phyloP scores from a whole-genome alignment of 1,139 yeast genomes.

The Scheffersomyces cryptocercus region DNA sequence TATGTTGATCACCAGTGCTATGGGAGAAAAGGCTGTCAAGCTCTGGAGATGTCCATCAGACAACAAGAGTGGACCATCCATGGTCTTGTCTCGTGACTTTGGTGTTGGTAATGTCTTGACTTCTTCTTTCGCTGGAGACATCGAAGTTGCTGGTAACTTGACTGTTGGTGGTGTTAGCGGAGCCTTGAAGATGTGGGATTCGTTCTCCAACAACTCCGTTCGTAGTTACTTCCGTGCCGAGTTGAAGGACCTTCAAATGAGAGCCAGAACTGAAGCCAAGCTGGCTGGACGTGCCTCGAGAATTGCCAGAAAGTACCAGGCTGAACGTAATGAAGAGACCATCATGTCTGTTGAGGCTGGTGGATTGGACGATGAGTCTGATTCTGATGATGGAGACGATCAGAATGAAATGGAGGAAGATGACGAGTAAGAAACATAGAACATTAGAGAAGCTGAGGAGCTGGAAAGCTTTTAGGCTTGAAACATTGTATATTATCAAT shows the following conservation, averaged over 20 bases:
- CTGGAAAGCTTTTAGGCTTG: no score
- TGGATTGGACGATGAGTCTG: slow-evolving; percentile 59
- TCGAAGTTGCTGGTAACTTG: slow-evolving; percentile 81
- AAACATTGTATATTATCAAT: no score
- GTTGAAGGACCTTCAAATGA: slow-evolving; percentile 51
- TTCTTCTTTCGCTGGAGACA: slow-evolving; percentile 81
- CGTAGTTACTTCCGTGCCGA: slow-evolving; percentile 67
- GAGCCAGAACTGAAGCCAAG: slow-evolving; percentile 60
- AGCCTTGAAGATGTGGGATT: slow-evolving; percentile 89
- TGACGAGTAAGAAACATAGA: slow-evolving; percentile 5
- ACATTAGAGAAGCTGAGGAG: no score
- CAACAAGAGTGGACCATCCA: slow-evolving; percentile 64
- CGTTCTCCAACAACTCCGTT: slow-evolving; percentile 77
- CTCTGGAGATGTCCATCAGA: slow-evolving; percentile 74
- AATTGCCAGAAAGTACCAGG: slow-evolving; percentile 68
- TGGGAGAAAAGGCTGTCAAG: slow-evolving; percentile 85
- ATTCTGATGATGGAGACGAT: slow-evolving; percentile 52
- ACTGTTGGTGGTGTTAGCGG: slow-evolving; percentile 88
- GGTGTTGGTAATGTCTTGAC: slow-evolving; percentile 93
- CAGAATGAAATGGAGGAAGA: slow-evolving; percentile 20
- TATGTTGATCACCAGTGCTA: slow-evolving; percentile 81
- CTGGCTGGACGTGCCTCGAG: slow-evolving; percentile 63
- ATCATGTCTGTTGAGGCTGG: slow-evolving; percentile 63
- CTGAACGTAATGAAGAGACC: slow-evolving; percentile 49
- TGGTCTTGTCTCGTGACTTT: slow-evolving; percentile 89